Conservation (phyloP, 129 eudicot genomes). For the Solidago caesia region DNA sequence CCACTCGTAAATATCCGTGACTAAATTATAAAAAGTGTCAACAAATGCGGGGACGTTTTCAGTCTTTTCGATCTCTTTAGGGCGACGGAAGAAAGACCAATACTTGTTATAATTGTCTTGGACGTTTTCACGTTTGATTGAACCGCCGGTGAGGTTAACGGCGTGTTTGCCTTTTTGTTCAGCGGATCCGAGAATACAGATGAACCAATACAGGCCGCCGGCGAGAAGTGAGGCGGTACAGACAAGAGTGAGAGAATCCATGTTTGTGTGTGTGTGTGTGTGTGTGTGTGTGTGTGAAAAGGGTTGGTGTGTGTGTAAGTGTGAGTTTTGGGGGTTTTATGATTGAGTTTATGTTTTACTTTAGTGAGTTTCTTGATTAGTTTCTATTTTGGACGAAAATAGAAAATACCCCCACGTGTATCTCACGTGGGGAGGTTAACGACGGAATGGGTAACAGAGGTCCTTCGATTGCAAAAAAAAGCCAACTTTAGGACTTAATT, state of each 20-base stretch:
- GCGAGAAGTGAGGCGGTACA: constrained; percentile 65
- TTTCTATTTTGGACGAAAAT: no score
- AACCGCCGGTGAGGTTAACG: constrained; percentile 83
- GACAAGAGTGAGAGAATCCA: constrained; percentile 71
- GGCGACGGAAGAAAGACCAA: constrained; percentile 94
- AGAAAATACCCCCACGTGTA: no score
- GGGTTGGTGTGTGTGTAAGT: neutral
- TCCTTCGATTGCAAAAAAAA: no score
- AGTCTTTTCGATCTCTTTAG: constrained; percentile 73
- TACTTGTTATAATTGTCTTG: constrained; percentile 78
- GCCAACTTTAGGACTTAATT: no score
- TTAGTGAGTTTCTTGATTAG: no score
- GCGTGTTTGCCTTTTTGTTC: constrained; percentile 92
- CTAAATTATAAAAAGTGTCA: constrained; percentile 86
- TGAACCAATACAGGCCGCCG: constrained; percentile 95
- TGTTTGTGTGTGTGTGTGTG: constrained; percentile 13
- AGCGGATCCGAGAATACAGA: constrained; percentile 85
- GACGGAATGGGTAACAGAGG: no score
- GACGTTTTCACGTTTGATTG: constrained; percentile 65
- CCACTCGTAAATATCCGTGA: constrained; percentile 92
- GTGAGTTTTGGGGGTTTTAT: neutral
- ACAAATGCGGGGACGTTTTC: constrained; percentile 92
- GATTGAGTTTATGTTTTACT: neutral
- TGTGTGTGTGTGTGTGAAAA: neutral
- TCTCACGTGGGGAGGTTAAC: no score